Percentiles rank a stretch among this genome's conserved stretches.
Conservation (phyloP, 2,329 filamentous ascomycete species). For the Fusarium subtropicale region DNA sequence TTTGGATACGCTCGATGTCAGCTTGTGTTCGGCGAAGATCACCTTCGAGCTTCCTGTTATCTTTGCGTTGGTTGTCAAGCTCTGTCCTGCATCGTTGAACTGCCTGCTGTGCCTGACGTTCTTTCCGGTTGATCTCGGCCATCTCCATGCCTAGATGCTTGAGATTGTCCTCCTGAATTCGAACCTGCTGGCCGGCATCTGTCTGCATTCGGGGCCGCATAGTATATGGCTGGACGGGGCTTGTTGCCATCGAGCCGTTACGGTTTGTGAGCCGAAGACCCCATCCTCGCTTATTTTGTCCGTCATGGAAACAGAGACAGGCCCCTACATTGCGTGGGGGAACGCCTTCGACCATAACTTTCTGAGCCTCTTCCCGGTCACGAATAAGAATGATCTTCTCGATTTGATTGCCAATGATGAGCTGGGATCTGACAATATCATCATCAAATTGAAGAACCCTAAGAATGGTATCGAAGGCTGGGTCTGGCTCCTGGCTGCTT, state of each 20-base stretch:
- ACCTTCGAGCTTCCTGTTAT: conserved; percentile 59
- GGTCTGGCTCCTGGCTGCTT: conserved; percentile 74
- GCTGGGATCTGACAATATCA: conserved; percentile 78
- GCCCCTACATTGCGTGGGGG: conserved; percentile 76
- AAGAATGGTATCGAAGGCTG: conserved; percentile 79
- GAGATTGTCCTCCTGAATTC: conserved; percentile 61
- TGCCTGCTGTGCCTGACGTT: conserved; percentile 60
- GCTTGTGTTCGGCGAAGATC: conserved; percentile 71
- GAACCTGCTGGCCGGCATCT: conserved; percentile 75
- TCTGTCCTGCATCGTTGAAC: conserved; percentile 61
- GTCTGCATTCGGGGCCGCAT: conserved; percentile 80
- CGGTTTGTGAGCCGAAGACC: conserved; percentile 68
- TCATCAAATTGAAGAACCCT: conserved; percentile 86
- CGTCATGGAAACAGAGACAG: conserved; percentile 77
- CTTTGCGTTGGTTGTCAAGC: conserved; percentile 57
- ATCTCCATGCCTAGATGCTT: conserved; percentile 68
- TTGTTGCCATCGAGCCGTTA: conserved; percentile 56
- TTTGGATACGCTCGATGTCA: conserved; percentile 61
- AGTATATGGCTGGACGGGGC: conserved; percentile 59
- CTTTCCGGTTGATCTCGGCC: conserved; percentile 61
- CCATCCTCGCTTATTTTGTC: conserved; percentile 62
- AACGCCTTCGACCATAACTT: conserved; percentile 73
- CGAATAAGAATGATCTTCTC: conserved; percentile 87
- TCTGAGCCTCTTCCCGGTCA: conserved; percentile 72
- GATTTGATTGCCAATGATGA: conserved; percentile 85